Conservation (phyloP, 2,329 filamentous ascomycete species). For the Paraphoma chrysanthemicola region DNA sequence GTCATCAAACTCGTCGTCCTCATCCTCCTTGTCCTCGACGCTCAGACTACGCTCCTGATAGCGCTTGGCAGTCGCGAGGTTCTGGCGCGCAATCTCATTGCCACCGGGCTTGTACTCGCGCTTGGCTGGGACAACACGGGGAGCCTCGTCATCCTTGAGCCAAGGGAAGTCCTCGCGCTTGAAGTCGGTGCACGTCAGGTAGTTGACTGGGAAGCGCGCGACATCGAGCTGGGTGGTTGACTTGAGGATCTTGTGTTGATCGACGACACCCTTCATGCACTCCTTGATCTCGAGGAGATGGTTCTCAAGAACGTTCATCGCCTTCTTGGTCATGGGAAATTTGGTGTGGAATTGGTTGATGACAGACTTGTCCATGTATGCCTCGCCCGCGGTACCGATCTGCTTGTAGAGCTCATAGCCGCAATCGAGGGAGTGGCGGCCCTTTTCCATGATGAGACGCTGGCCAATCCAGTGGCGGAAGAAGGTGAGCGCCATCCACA, state of each 20-base stretch:
- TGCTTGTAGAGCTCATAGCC: conserved; percentile 55
- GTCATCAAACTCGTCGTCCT: conserved; percentile 12
- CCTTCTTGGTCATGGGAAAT: conserved; percentile 55
- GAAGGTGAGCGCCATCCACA: conserved; percentile 58
- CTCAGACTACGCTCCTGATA: conserved; percentile 13
- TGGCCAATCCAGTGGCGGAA: conserved; percentile 58
- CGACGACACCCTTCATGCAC: conserved; percentile 50
- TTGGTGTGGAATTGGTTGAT: conserved; percentile 49
- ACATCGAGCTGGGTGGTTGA: conserved; percentile 51
- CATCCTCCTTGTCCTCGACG: conserved; percentile 3
- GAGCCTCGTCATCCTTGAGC: conserved; percentile 22
- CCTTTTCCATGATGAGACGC: conserved; percentile 48
- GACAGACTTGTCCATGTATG: conserved; percentile 52
- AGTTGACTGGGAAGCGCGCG: conserved; percentile 44
- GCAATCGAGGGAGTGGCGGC: conserved; percentile 50
- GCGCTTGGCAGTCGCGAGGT: conserved; percentile 25
- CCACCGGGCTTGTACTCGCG: conserved; percentile 30
- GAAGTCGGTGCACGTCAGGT: conserved; percentile 56
- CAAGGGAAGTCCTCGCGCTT: conserved; percentile 52
- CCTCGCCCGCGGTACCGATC: conserved; percentile 49
- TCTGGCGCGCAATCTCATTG: conserved; percentile 36
- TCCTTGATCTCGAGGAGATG: conserved; percentile 52
- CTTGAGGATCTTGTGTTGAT: conserved; percentile 46
- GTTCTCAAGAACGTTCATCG: conserved; percentile 50
- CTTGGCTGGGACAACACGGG: conserved; percentile 14